Base-by-base conservation (phyloP, 148 eudicot genomes). In the Tetragonia tetragonoides region DNA sequence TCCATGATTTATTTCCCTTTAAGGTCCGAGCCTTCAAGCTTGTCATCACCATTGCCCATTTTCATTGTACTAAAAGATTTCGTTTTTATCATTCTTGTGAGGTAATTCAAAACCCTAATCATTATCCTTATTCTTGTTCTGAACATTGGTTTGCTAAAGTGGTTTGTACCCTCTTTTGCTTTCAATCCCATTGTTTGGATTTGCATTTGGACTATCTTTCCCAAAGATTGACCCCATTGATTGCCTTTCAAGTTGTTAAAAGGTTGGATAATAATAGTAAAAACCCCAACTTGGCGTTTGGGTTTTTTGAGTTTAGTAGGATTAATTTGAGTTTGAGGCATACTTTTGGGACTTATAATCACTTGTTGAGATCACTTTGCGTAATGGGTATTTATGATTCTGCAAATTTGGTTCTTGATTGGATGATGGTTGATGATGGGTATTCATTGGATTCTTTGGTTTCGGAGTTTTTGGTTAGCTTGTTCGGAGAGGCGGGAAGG, bases 81-180 rank as follows among this genome's bases (percentile, higher is more conserved):
- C 46, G 59, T 34, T 18, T 75, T 38, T 23, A 42, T 79, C 69
- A 28, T 74, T 64, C 16, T 16, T 24, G 38, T 4, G 84, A 78
- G 77, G 79, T 68, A 73, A 77, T 61, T 70, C 72, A 51, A 38
- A 78, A 40, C 53, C 75, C 77, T 56, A 47, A 46, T 28, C 34
- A 28, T 28, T 28, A 28, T 28, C 34, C 34, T 28, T 28, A 28
- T 28, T 28, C 34, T 28, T 28, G 34, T 63, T 57, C 56, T 63
- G 69, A 71, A 21, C 62, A 72, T 66, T 94, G 98, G 98, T 89
- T 88, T 84, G 79, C 84, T 38, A 92, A 95, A 77, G 84, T 95
- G 38, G 86, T 95, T 2, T 95, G 87, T 77, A 86, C 92, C 66
- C 79, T 95, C 65, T 86, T 77, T 73, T 82, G 86, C 77, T 53